Evolutionary conservation across 495 filamentous ascomycete species (phyloP).

Genomic region (Penicillium herquei): DNA sequence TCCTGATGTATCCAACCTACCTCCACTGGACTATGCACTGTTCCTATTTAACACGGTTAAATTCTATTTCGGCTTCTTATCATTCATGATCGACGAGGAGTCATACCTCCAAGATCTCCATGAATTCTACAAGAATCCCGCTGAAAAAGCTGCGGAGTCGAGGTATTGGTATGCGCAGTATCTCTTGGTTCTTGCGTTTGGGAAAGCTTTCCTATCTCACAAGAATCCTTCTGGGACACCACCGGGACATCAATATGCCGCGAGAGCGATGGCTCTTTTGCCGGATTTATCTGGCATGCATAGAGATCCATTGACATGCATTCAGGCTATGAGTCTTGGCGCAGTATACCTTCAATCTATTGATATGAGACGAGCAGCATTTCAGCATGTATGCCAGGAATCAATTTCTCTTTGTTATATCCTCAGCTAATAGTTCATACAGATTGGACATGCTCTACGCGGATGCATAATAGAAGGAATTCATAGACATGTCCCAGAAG

Average conservation of each 20-base stretch:
- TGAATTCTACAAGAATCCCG: constrained; percentile 30
- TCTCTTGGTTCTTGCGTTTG: constrained; percentile 40
- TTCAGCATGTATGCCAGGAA: constrained; percentile 40
- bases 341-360: constrained; percentile 40
- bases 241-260: constrained; percentile 34
- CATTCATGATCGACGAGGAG: constrained; percentile 38
- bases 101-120: constrained; percentile 30
- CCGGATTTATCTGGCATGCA: constrained; percentile 35
- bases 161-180: constrained; percentile 40
- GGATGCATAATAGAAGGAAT: constrained; percentile 37
- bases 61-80: constrained; percentile 37
- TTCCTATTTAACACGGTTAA: constrained; percentile 40
- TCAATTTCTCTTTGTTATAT: too few relatives aligned
- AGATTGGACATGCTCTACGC: constrained; percentile 39
- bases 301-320: constrained; percentile 31
- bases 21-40: constrained; percentile 35
- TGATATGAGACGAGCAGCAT: constrained; percentile 36
- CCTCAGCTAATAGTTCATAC: too few relatives aligned
- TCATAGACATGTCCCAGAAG: constrained; percentile 33
- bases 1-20: constrained; percentile 33
- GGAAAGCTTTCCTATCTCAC: constrained; percentile 36
- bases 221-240: constrained; percentile 30
- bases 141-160: constrained; percentile 21
- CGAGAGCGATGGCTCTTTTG: constrained; percentile 37
- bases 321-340: constrained; percentile 33